phyloP scores from a whole-genome alignment of 2,329 filamentous ascomycete species.

The Colletotrichum sp. region DNA sequence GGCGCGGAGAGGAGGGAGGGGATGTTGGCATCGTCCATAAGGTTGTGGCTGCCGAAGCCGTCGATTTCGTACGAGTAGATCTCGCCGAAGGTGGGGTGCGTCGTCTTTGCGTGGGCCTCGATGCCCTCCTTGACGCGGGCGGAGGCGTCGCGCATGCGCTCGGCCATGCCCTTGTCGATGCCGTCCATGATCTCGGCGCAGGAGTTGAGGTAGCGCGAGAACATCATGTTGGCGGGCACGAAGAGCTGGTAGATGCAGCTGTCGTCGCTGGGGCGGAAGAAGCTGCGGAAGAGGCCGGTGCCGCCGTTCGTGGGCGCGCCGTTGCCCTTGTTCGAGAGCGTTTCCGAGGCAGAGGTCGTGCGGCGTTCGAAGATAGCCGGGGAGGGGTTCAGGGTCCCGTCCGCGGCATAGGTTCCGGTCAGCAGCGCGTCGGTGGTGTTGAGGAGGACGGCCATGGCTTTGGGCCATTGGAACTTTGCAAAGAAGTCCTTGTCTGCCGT shows the following conservation, averaged over 20 bases:
- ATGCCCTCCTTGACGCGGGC: slow-evolving; percentile 66
- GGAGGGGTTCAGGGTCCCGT: slow-evolving; percentile 59
- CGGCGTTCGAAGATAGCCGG: slow-evolving; percentile 80
- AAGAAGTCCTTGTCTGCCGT: slow-evolving; percentile 79
- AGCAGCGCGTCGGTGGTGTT: slow-evolving; percentile 73
- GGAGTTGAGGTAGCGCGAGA: slow-evolving; percentile 64
- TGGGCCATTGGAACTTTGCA: slow-evolving; percentile 72
- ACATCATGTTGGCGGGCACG: slow-evolving; percentile 90
- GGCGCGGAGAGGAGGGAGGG: slow-evolving; percentile 66
- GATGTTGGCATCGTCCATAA: slow-evolving; percentile 71
- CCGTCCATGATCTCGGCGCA: slow-evolving; percentile 49
- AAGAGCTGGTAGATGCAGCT: slow-evolving; percentile 85
- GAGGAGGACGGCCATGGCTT: slow-evolving; percentile 74
- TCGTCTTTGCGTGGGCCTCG: slow-evolving; percentile 70
- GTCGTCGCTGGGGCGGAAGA: slow-evolving; percentile 91
- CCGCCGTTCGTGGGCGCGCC: slow-evolving; percentile 80
- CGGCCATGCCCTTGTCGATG: slow-evolving; percentile 55
- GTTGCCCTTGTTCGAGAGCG: slow-evolving; percentile 74
- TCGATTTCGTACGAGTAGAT: slow-evolving; percentile 76
- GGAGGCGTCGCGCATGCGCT: slow-evolving; percentile 64
- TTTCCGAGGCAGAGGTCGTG: slow-evolving; percentile 80
- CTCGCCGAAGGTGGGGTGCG: slow-evolving; percentile 63
- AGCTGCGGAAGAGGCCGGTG: slow-evolving; percentile 84
- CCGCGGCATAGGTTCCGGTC: slow-evolving; percentile 71
- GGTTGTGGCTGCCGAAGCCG: slow-evolving; percentile 64